phyloP scores from a whole-genome alignment of 129 eudicot genomes.

The Flaveria ramosissima region DNA sequence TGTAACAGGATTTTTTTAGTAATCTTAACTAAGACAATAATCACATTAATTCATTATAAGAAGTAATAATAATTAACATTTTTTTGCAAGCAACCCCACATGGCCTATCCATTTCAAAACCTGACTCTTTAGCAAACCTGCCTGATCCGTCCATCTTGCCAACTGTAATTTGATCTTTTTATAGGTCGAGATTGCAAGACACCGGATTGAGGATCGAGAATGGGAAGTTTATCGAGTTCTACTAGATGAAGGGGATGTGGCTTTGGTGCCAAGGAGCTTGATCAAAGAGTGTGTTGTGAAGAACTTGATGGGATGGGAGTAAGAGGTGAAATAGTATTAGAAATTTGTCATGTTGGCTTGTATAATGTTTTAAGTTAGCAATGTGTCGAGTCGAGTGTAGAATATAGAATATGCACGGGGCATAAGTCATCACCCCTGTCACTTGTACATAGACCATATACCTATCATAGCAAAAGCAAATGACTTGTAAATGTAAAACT shows the following conservation, averaged over 20 bases:
- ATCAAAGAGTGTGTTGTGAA: conserved; percentile 57
- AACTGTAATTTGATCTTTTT: neutral
- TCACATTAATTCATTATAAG: too few relatives aligned
- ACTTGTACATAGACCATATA: conserved; percentile 26
- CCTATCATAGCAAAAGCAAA: conserved; percentile 18
- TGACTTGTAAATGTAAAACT: conserved; percentile 13
- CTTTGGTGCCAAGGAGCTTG: conserved; percentile 40
- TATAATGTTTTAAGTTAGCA: conserved; percentile 8
- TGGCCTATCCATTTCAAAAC: neutral
- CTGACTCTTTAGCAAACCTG: neutral
- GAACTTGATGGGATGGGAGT: conserved; percentile 69
- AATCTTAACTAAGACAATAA: too few relatives aligned
- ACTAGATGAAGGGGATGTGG: conserved; percentile 56
- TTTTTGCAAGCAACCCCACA: neutral
- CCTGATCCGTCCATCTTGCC: neutral
- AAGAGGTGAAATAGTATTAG: conserved; percentile 6
- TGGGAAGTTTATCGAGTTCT: conserved; percentile 66
- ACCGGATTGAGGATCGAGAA: conserved; percentile 50
- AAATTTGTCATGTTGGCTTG: conserved; percentile 13
- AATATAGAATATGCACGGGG: conserved; percentile 27
- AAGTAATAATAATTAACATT: too few relatives aligned
- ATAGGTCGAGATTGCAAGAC: conserved; percentile 65
- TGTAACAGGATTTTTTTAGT: too few relatives aligned
- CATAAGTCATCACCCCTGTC: conserved; percentile 25
- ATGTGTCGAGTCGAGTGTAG: conserved; percentile 13